phyloP scores from a whole-genome alignment of 208 protist genomes.

The Leishmania mexicana region DNA sequence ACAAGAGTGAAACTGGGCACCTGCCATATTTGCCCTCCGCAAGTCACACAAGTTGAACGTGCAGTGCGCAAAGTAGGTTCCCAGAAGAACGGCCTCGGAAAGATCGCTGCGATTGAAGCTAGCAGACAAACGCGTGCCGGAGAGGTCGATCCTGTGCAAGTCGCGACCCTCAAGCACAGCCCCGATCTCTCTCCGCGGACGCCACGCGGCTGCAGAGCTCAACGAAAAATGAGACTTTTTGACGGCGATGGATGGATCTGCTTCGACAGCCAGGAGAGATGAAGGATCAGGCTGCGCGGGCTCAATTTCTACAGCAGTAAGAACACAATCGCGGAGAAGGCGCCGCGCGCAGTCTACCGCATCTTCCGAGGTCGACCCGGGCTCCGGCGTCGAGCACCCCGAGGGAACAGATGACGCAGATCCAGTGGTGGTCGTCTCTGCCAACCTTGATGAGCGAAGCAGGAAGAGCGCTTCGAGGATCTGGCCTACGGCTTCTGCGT shows the following conservation, averaged over 20 bases:
- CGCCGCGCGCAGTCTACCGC: slow-evolving; percentile 14
- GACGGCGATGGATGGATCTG: neutral
- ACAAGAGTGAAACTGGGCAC: slow-evolving; percentile 75
- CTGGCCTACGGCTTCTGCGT: slow-evolving; percentile 31
- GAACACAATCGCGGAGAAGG: slow-evolving; percentile 43
- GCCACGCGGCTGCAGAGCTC: slow-evolving; percentile 6
- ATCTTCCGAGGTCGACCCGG: neutral
- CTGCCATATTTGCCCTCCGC: slow-evolving; percentile 34
- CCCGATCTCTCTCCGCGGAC: slow-evolving; percentile 46
- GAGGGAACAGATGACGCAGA: neutral
- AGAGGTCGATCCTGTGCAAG: slow-evolving; percentile 57
- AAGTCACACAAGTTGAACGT: slow-evolving; percentile 72
- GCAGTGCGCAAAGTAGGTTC: slow-evolving; percentile 46
- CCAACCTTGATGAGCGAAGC: slow-evolving; percentile 24
- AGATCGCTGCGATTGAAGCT: slow-evolving; percentile 81
- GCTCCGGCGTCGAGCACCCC: neutral
- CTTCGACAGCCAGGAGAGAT: slow-evolving; percentile 1
- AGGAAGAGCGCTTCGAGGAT: slow-evolving; percentile 56
- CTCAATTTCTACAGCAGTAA: slow-evolving; percentile 40
- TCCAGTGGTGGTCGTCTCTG: slow-evolving; percentile 20
- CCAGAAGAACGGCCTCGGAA: slow-evolving; percentile 28
- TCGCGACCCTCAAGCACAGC: slow-evolving; percentile 68
- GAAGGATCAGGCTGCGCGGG: slow-evolving; percentile 5
- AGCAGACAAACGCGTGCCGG: slow-evolving; percentile 47
- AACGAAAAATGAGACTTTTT: neutral